Evolutionary conservation across 306 rosid genomes (phyloP).

Genomic region (Vigna hirtella): DNA sequence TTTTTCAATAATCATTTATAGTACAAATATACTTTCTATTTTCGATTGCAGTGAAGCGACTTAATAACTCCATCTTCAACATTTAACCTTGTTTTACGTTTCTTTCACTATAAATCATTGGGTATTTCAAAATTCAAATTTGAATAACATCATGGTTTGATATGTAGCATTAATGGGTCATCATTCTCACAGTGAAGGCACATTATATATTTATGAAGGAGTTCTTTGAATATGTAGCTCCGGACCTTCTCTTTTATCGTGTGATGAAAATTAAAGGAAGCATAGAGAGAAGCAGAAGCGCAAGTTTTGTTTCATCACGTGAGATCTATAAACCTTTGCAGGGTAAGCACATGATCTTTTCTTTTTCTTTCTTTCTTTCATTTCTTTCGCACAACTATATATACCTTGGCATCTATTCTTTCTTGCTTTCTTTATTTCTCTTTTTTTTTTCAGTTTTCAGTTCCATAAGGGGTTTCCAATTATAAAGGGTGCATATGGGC

Average conservation of each 20-base stretch:
- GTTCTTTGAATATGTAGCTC: not conserved
- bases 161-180: not conserved
- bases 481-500: slow-evolving; percentile 41
- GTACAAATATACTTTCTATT: not conserved
- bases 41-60: not conserved
- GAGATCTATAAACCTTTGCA: slow-evolving; percentile 45
- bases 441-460: slow-evolving; percentile 39
- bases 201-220: not conserved
- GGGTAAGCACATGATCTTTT: slow-evolving; percentile 35
- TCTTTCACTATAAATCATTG: not conserved
- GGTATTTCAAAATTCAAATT: not conserved
- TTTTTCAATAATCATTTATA: not conserved
- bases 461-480: slow-evolving; percentile 12
- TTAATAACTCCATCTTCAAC: too few relatives aligned
- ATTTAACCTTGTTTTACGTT: not conserved
- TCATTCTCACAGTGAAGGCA: not conserved
- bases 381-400: slow-evolving; percentile 22
- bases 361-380: not conserved
- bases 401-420: slow-evolving; percentile 40
- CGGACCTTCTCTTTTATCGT: slow-evolving; percentile 36
- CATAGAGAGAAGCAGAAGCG: not conserved
- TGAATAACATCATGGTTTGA: not conserved
- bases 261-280: slow-evolving; percentile 40
- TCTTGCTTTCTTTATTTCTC: slow-evolving; percentile 1
- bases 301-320: slow-evolving; percentile 52